Evolutionary conservation across 139 green algal species (phyloP), one percentile per base, ranked within the genome.

Genomic region (Volvox africanus): DNA sequence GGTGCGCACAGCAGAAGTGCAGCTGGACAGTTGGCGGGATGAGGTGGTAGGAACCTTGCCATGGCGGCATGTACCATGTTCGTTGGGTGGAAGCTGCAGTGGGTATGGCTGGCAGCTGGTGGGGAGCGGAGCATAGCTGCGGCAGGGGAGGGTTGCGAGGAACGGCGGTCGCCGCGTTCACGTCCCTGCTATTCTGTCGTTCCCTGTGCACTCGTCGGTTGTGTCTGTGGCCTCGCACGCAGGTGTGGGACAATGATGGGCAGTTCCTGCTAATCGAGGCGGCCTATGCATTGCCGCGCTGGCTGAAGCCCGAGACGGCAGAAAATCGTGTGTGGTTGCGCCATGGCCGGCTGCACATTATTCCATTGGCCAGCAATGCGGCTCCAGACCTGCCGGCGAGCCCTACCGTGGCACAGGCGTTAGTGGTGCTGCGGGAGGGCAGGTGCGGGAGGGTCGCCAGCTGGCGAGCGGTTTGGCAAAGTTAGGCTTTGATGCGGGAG

Each of bases 211-310:
- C 44, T 55, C 44, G 44, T 21, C 22, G 37, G 11, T 13, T 14
- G 80, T 86, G 79, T 44, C 1, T 82, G 33, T 82, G 76, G 17
- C 71, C 21, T 16, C 65, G 65, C 71, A 36, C 26, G 36, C 85
- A 89, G 85, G 85, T 89, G 69, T 89, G 85, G 85, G 98, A 99
- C 92, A 97, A 97, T 75, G 98, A 99, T 88, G 98, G 98, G 9
- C 96, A 99, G 75, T 99, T 99, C 89, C 83, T 99, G 84, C 95
- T 99, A 19, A 99, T 99, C 37, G 98, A 99, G 94, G 93, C 94
- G 12, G 98, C 98, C 0, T 97, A 98, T 76, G 80, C 89, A 0
- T 92, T 99, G 86, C 98, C 98, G 0, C 92, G 94, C 30, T 98
- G 97, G 96, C 91, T 97, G 1, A 97, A 96, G 85, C 97, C 97